These are phyloP conservation scores for Solanum chacoense DNA, from an alignment of 305 asterid species.

Conservation along the genomic window DNA sequence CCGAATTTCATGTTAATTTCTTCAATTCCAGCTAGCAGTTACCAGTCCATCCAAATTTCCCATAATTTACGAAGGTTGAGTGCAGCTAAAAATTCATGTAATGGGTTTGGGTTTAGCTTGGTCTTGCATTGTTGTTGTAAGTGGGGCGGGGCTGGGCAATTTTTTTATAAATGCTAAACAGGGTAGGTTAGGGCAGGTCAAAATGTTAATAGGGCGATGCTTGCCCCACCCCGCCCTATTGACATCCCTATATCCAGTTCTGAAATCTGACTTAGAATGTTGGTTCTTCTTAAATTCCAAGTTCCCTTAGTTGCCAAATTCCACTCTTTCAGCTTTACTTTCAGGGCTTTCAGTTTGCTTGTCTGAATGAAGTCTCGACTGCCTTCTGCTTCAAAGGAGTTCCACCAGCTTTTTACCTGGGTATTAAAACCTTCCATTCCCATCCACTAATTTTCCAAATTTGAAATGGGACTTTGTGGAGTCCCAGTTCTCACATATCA, in stretches of 20 bases:
- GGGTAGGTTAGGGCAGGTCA: background rate
- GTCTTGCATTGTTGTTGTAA: background rate
- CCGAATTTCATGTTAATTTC: background rate
- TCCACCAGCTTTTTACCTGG: background rate
- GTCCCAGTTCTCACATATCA: background rate
- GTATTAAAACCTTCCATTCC: background rate
- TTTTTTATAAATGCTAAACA: background rate
- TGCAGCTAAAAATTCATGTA: background rate
- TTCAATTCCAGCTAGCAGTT: background rate
- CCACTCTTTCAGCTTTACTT: background rate
- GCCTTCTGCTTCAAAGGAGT: background rate
- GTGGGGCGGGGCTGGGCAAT: background rate
- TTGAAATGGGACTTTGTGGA: background rate
- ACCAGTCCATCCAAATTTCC: background rate
- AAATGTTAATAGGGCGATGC: background rate
- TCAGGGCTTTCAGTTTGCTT: background rate
- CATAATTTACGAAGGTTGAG: background rate
- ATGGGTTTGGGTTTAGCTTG: background rate
- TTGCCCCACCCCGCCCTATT: background rate
- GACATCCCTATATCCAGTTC: background rate
- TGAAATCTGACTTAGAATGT: background rate
- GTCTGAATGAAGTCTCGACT: background rate
- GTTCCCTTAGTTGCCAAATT: background rate
- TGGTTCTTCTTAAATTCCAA: background rate
- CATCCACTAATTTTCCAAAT: background rate